Conservation (phyloP, 2,329 filamentous ascomycete species). For the Geoglossum cookeanum region DNA sequence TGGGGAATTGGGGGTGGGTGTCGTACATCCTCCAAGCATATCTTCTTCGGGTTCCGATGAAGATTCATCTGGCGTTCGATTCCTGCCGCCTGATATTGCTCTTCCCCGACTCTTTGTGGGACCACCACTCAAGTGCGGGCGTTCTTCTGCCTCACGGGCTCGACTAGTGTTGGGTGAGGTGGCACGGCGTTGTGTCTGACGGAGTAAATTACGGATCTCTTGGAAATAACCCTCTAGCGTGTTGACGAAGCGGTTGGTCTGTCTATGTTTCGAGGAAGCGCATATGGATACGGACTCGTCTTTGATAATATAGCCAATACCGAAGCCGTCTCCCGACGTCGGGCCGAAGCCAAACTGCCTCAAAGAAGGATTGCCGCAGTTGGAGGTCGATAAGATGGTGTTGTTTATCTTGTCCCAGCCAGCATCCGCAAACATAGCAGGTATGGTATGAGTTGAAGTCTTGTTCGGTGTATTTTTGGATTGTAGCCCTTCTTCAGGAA, state of each 20-base stretch:
- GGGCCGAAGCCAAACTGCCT: slow-evolving; percentile 95
- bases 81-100: slow-evolving; percentile 37
- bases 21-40: slow-evolving; percentile 79
- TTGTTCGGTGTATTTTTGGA: not conserved
- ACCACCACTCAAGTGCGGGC: slow-evolving; percentile 8
- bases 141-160: slow-evolving; percentile 41
- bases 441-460: slow-evolving; percentile 28
- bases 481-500: not conserved
- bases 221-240: slow-evolving; percentile 78
- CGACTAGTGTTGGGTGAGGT: slow-evolving; percentile 33
- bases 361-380: slow-evolving; percentile 89
- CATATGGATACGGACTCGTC: slow-evolving; percentile 81
- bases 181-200: slow-evolving; percentile 42
- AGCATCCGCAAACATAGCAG: slow-evolving; percentile 64
- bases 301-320: slow-evolving; percentile 98
- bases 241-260: slow-evolving; percentile 79
- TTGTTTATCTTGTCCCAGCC: slow-evolving; percentile 94
- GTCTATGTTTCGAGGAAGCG: slow-evolving; percentile 79
- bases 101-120: slow-evolving; percentile 53
- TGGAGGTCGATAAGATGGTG: slow-evolving; percentile 90
- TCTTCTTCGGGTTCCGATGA: slow-evolving; percentile 63
- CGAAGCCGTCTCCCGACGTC: slow-evolving; percentile 83
- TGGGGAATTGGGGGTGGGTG: not conserved
- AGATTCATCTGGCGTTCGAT: slow-evolving; percentile 47
- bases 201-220: slow-evolving; percentile 70